Evolutionary conservation across 106 monocot genomes (phyloP), one percentile per base, ranked within the genome.

Genomic region (Apostasia shenzhenica): DNA sequence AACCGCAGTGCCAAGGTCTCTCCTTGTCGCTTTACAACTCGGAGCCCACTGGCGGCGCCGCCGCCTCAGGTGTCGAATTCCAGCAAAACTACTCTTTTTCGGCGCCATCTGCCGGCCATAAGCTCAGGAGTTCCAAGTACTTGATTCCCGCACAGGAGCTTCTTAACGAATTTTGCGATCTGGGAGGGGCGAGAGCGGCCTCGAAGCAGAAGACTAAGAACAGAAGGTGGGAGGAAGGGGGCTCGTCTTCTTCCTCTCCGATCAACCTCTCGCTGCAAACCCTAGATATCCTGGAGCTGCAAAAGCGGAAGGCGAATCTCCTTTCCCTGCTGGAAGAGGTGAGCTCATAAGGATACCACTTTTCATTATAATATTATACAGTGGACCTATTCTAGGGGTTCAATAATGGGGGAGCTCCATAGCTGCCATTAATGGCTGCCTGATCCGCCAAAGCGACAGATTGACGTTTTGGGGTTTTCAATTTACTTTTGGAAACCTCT

Each of bases 321-420:
- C 67, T 76, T 49, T 45, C 76, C 61, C 76, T 88, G 79, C 76
- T 88, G 5, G 88, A 88, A 70, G 84, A 88, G 88, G 88, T 85
- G 46, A 86, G 65, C 41, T 61, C 26, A 26, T 37, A 5, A 8
- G 46, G 12, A 65, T 49, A 2, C 48, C n/a, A 1, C 48, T 65
- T 37, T 50, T 48, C 40, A 26, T 26, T 26, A 26, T 26, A 26
- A 26, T 26, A 26, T 26, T 26, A 26, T 26, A 26, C 26, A 26
- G 26, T 26, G 26, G 26, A 26, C 26, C 26, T 26, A 26, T 26
- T 26, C 26, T 26, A 26, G 26, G 26, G 72, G 26, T 78, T 82
- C 70, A 78, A 74, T 74, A 67, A 73, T 69, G 73, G 63, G 6
- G 26, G 74, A 66, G 66, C 71, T 49, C 14, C 51, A 14, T 6